Conservation (phyloP, 1,284 basidiomycete species). For the Rhodotorula sp. region DNA sequence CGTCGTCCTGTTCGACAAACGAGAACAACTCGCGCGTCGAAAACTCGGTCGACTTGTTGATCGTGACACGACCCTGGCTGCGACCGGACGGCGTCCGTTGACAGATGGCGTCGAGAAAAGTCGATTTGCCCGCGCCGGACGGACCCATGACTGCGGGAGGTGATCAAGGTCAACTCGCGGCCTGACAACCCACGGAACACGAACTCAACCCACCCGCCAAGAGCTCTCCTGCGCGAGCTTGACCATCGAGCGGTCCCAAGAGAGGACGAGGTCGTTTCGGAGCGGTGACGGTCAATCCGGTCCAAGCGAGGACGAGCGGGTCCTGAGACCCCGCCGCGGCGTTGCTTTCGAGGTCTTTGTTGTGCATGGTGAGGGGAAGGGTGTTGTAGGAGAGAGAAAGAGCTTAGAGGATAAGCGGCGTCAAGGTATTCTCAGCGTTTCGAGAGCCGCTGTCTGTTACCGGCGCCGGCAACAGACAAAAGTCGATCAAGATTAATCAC, state of each 20-base stretch:
- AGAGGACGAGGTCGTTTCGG: constrained; percentile 17
- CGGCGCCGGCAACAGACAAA: no score
- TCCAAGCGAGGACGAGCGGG: constrained; percentile 24
- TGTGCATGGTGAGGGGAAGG: background rate
- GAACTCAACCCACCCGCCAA: constrained; percentile 17
- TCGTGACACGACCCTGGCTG: constrained; percentile 20
- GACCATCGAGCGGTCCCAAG: constrained; percentile 9
- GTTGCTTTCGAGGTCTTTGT: background rate
- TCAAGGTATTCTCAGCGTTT: no score
- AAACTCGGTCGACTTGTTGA: constrained; percentile 22
- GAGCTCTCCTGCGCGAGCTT: constrained; percentile 20
- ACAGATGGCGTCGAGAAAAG: constrained; percentile 50
- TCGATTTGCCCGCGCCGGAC: constrained; percentile 50
- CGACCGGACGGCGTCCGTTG: constrained; percentile 33
- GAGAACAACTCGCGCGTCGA: constrained; percentile 32
- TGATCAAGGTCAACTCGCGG: background rate
- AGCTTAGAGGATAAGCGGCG: no score
- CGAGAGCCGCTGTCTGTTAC: no score
- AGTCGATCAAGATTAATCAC: no score
- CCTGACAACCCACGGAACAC: no score
- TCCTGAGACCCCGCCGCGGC: background rate
- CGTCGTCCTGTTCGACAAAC: constrained; percentile 53
- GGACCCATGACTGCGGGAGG: constrained; percentile 47
- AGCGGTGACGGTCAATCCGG: constrained; percentile 12
- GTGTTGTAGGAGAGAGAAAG: background rate